phyloP scores from a whole-genome alignment of 805 yeast species.

The Kazachstania psychrophila region DNA sequence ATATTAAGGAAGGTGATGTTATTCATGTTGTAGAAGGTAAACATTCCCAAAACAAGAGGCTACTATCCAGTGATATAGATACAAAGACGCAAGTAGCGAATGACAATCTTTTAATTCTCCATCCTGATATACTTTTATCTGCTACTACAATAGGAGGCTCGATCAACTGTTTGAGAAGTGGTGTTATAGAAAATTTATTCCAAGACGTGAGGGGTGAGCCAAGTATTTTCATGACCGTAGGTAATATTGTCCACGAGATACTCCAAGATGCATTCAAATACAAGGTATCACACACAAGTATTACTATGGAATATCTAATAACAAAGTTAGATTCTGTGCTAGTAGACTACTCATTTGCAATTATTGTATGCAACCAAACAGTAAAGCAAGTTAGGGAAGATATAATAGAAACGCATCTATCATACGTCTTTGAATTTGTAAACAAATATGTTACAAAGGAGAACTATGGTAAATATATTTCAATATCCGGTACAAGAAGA shows the following conservation, averaged over 20 bases:
- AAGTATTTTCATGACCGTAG: conserved; percentile 61
- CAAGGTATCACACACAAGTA: conserved; percentile 19
- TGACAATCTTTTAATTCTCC: conserved; percentile 60
- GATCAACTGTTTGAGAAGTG: conserved; percentile 60
- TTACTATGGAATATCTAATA: conserved; percentile 24
- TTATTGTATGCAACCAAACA: conserved; percentile 47
- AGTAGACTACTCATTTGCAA: conserved; percentile 39
- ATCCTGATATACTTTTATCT: conserved; percentile 75
- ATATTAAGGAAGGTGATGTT: conserved; percentile 43
- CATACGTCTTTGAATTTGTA: conserved; percentile 47
- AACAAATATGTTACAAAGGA: conserved; percentile 34
- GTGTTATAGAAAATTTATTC: conserved; percentile 50
- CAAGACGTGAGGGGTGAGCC: conserved; percentile 51
- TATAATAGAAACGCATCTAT: conserved; percentile 38
- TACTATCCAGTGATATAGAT: conserved; percentile 25
- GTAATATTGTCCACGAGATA: conserved; percentile 70
- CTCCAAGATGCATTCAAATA: conserved; percentile 44
- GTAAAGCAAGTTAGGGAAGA: conserved; percentile 36
- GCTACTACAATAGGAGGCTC: conserved; percentile 79
- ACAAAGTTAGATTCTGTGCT: conserved; percentile 33
- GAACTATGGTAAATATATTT: conserved; percentile 19
- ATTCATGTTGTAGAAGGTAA: conserved; percentile 49
- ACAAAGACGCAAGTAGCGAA: conserved; percentile 26
- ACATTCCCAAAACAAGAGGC: conserved; percentile 17
- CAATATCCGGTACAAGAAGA: conserved; percentile 26